A percentile compares a stretch with the other conserved stretches of the same genome.
These are phyloP conservation scores for Penicillium paneum DNA, from an alignment of 2,329 filamentous ascomycete genomes.

Conservation along the genomic window DNA sequence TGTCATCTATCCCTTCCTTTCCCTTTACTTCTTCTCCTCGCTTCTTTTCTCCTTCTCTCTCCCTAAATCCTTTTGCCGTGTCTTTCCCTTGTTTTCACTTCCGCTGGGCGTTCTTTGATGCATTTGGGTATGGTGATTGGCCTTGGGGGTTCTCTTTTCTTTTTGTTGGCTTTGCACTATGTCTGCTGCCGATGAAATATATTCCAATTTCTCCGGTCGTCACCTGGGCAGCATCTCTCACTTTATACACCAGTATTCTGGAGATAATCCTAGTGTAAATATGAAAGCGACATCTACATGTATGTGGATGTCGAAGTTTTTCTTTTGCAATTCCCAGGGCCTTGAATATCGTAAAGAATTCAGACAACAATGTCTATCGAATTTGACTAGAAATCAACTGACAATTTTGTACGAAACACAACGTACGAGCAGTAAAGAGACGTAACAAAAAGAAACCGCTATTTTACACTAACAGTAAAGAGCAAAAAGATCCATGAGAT, in stretches of 20 bases:
- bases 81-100: constrained; percentile 15
- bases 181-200: not conserved
- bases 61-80: constrained; percentile 5
- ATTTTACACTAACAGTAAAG: constrained; percentile 18
- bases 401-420: not conserved
- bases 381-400: not conserved
- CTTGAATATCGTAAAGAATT: not conserved
- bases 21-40: constrained; percentile 10
- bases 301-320: not conserved
- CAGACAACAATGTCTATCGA: not conserved
- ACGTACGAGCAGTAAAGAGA: not conserved
- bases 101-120: constrained; percentile 34
- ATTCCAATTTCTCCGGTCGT: not conserved
- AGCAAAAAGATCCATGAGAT: constrained; percentile 3
- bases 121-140: constrained; percentile 34
- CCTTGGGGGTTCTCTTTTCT: constrained; percentile 23
- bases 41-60: not conserved
- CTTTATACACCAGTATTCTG: not conserved
- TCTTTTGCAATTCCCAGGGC: not conserved
- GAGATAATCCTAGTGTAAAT: constrained; percentile 13
- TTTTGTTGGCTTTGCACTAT: constrained; percentile 8
- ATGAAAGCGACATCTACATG: not conserved
- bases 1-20: constrained; percentile 14
- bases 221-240: not conserved
- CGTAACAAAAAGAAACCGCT: constrained; percentile 16